Conservation (phyloP, 352 stramenopile species). For the Phytophthora tubulina region DNA sequence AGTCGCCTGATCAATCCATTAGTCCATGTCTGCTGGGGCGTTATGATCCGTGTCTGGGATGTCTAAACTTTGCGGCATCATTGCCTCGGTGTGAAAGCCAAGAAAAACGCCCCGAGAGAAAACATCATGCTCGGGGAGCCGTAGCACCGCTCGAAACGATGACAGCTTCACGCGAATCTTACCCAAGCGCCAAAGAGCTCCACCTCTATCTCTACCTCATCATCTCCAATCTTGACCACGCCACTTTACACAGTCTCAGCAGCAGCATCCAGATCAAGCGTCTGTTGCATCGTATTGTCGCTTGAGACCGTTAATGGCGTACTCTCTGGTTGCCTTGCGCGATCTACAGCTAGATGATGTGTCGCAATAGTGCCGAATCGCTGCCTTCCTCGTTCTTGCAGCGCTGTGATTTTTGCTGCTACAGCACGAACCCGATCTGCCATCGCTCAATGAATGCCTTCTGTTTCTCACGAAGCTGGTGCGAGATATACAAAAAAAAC, state of each 20-base stretch:
- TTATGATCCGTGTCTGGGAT: slow-evolving; percentile 6
- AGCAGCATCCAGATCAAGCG: slow-evolving; percentile 1
- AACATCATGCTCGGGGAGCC: slow-evolving; percentile 15
- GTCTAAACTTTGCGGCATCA: slow-evolving; percentile 7
- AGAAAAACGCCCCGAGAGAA: neutral
- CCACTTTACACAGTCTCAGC: neutral
- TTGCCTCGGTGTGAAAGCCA: slow-evolving; percentile 7
- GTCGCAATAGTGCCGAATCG: neutral
- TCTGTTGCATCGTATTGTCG: slow-evolving; percentile 24
- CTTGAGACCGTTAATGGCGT: neutral
- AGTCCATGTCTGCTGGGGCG: neutral
- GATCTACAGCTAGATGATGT: slow-evolving; percentile 7
- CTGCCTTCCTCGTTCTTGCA: neutral
- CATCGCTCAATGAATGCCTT: slow-evolving; percentile 1
- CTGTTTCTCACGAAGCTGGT: neutral
- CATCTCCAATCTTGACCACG: neutral
- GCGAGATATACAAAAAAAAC: slow-evolving; percentile 15
- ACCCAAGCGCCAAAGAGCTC: slow-evolving; percentile 2
- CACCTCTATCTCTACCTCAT: slow-evolving; percentile 1
- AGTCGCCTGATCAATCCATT: neutral
- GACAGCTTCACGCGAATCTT: slow-evolving; percentile 8
- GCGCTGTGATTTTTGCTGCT: neutral
- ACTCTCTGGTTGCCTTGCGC: neutral
- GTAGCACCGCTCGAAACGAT: slow-evolving; percentile 1
- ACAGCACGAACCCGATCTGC: slow-evolving; percentile 14